Base-by-base conservation (phyloP, 2,329 filamentous ascomycete species). In the Alternaria conjuncta region DNA sequence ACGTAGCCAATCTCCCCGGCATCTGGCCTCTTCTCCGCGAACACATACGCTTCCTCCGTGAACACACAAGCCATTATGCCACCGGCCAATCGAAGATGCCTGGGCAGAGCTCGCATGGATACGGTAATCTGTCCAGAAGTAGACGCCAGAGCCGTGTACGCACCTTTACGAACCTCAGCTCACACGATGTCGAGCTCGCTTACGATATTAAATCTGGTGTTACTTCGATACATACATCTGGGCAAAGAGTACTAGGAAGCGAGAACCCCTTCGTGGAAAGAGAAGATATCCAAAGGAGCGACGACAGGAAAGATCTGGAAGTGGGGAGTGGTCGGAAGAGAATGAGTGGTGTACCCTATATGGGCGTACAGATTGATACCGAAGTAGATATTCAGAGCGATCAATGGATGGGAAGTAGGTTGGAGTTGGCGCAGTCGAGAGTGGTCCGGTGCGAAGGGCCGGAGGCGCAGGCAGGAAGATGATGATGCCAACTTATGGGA, bases 1-100 rank as follows among this genome's bases (percentile, higher is more conserved):
- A 84, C 63, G 84, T 87, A 10, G 81, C 84, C 65, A 88, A 87
- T 68, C 75, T 87, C 4, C 86, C 86, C 0, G 79, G 84, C 51
- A 82, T 86, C 57, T 88, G 85, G 85, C 82, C 84, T 1, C 79
- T 87, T 13, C 71, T 87, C 47, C 81, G 83, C 26, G 80, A 83
- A 55, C 71, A 80, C 58, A 79, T 84, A 67, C 71, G 74, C 26
- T 76, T 74, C 67, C 69, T 79, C 8, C 73, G 73, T 46, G 70
- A 71, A 15, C 64, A 67, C 20, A 69, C 71, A 28, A 69, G 69
- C 18, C 70, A 68, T 13, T 68, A 70, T 46, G 45, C 63, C 12
- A 66, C 62, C 3, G 53, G 61, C 10, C 51, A 58, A 12, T 60
- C 71, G n/a, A 61, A 60, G 10, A 49, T 64, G 21, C 71, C 72